phyloP scores from a whole-genome alignment of 768 basidiomycete genomes.

The Macrolepiota dolichaula region DNA sequence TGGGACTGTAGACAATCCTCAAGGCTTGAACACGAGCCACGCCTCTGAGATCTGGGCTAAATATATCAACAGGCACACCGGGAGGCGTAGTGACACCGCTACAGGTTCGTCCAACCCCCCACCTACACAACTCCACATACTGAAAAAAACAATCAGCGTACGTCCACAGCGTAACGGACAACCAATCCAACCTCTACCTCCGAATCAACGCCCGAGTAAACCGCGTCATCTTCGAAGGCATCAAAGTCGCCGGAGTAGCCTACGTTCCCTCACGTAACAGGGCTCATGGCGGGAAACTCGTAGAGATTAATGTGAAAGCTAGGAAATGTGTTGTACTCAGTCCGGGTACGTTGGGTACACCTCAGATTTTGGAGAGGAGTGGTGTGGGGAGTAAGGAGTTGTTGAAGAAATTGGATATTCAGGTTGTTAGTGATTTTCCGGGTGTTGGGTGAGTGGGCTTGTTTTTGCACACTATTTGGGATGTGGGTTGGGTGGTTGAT shows the following conservation, averaged over 20 bases:
- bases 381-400: slow-evolving; percentile 58
- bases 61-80: slow-evolving; percentile 73
- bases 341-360: slow-evolving; percentile 66
- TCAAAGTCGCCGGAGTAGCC: slow-evolving; percentile 67
- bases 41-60: slow-evolving; percentile 75
- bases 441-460: slow-evolving; percentile 54
- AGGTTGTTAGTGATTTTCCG: slow-evolving; percentile 65
- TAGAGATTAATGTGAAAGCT: slow-evolving; percentile 63
- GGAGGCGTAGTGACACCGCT: slow-evolving; percentile 68
- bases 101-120: slow-evolving; percentile 46
- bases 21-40: slow-evolving; percentile 60
- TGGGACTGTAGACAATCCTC: slow-evolving; percentile 64
- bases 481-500: not conserved
- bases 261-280: slow-evolving; percentile 66
- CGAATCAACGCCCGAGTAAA: slow-evolving; percentile 64
- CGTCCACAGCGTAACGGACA: slow-evolving; percentile 69
- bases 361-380: slow-evolving; percentile 71
- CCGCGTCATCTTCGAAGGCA: slow-evolving; percentile 70
- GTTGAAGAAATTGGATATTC: slow-evolving; percentile 54
- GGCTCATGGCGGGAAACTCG: slow-evolving; percentile 42
- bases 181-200: slow-evolving; percentile 63
- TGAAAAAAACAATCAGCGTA: slow-evolving; percentile 40
- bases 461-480: not conserved
- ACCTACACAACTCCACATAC: not conserved
- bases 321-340: slow-evolving; percentile 66